phyloP scores from a whole-genome alignment of 2,329 filamentous ascomycete species.

The Diaporthe vexans region DNA sequence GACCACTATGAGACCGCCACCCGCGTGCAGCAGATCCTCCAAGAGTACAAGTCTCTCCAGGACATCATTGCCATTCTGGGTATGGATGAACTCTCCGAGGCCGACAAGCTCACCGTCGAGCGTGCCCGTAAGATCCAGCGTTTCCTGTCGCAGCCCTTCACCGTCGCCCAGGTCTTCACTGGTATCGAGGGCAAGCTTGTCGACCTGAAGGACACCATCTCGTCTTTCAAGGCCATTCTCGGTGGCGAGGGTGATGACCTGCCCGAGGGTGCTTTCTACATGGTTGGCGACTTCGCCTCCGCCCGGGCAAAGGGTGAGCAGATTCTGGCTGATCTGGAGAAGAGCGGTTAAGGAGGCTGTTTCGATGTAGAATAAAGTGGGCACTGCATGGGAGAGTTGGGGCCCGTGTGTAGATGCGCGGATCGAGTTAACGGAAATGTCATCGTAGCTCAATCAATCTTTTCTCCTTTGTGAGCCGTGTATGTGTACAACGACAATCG shows the following conservation, averaged over 20 bases:
- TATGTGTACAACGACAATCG: slow-evolving; percentile 52
- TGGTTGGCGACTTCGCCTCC: slow-evolving; percentile 96
- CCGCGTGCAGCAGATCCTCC: slow-evolving; percentile 98
- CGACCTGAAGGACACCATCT: slow-evolving; percentile 98
- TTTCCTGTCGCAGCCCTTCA: slow-evolving; percentile 99
- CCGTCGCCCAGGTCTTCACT: slow-evolving; percentile 85
- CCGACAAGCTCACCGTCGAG: slow-evolving; percentile 99
- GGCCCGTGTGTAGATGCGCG: slow-evolving; percentile 72
- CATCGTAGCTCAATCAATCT: slow-evolving; percentile 64
- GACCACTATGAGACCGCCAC: slow-evolving; percentile 97
- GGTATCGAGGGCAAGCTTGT: slow-evolving; percentile 96
- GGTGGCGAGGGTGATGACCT: slow-evolving; percentile 95
- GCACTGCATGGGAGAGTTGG: slow-evolving; percentile 49
- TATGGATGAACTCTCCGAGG: slow-evolving; percentile 99
- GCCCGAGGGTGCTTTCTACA: slow-evolving; percentile 95
- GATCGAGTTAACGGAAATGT: slow-evolving; percentile 63
- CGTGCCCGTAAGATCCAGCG: slow-evolving; percentile 99
- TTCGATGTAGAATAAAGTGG: slow-evolving; percentile 49
- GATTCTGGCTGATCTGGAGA: slow-evolving; percentile 96
- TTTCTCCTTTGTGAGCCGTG: slow-evolving; percentile 73
- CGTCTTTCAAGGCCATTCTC: slow-evolving; percentile 97
- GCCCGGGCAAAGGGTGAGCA: slow-evolving; percentile 98
- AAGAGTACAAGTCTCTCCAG: slow-evolving; percentile 99
- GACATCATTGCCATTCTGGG: slow-evolving; percentile 99
- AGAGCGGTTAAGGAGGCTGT: slow-evolving; percentile 57